Evolutionary conservation across 1,139 yeast species (phyloP), one percentile per base, ranked within the genome.

Genomic region (Protomyces pachydermus): DNA sequence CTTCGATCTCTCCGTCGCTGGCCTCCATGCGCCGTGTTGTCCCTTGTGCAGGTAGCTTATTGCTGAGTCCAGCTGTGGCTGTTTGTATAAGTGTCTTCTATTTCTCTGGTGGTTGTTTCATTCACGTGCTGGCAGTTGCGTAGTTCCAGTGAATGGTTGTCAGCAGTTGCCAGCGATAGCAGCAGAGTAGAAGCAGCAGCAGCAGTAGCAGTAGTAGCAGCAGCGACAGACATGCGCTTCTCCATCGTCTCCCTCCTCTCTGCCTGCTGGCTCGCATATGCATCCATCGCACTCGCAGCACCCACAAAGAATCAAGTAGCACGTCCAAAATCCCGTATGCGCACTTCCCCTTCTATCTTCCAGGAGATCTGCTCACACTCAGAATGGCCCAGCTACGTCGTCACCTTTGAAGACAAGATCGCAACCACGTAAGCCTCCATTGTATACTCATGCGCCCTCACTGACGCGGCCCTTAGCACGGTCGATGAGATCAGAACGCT

Each of bases 241-340:
- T 42, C 48, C 12, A 18, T 42, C 48, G 9, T 16, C 23, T 10
- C 14, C 48, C 23, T 42, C 10, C 23, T 42, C 20, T 16, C 23
- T 18, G 48, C 48, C 18, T 38, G 42, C 18, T 18, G 16, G 20
- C 8, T 20, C 48, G 25, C 23, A 18, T 37, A 37, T 37, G 48
- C 25, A 16, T 25, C 54, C 14, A 8, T 37, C 8, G 56, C 35
- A 16, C 14, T 38, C 25, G 52, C 56, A 16, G 20, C 18, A 2
- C 56, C 62, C 6, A 38, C 38, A 37, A 58, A 58, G 53, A 58
- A 58, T 37, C 37, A 58, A 48, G 35, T 58, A 39, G 62, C 62
- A 48, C 62, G 52, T 16, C 38, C 62, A 51, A 58, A 34, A 42
- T 55, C 54, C n/a, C 39, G 54, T 46, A 14, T 16, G 46, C 32